phyloP scores from a whole-genome alignment of 306 rosid species.

The Echinosophora koreensis region DNA sequence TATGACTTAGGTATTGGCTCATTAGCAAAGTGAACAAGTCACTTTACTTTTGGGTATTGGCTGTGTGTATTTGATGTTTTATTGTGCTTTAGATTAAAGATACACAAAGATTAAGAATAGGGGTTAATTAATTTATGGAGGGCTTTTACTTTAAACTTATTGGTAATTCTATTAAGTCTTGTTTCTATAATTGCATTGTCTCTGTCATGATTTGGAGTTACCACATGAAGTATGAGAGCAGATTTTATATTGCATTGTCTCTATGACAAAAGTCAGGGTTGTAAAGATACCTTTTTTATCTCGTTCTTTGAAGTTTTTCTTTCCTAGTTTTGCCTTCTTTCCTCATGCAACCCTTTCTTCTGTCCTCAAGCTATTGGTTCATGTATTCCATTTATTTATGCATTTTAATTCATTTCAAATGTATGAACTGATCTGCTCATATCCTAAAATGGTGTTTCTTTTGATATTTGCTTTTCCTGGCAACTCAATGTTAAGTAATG shows the following conservation, averaged over 20 bases:
- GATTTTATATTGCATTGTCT: too few species aligned
- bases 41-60: too few species aligned
- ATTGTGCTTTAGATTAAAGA: constrained; percentile 50
- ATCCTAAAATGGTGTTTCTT: too few species aligned
- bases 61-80: constrained; percentile 42
- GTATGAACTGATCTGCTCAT: too few species aligned
- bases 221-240: constrained; percentile 37
- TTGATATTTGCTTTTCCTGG: too few species aligned
- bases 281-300: constrained; percentile 54
- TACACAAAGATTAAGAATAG: constrained; percentile 31
- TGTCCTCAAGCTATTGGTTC: constrained; percentile 89
- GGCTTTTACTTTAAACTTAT: constrained; percentile 32
- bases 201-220: constrained; percentile 37
- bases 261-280: too few species aligned
- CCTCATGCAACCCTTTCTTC: constrained; percentile 93
- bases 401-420: too few species aligned
- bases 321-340: constrained; percentile 79
- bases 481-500: too few species aligned
- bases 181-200: constrained; percentile 42
- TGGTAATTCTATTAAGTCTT: constrained; percentile 27
- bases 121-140: constrained; percentile 35
- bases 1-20: constrained; percentile 64
- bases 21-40: constrained; percentile 50
- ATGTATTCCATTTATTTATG: too few species aligned
- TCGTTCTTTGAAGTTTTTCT: constrained; percentile 63